A percentile compares a stretch with the other conserved stretches of the same genome.
Evolutionary conservation across 192 early-diverging fungal genomes (phyloP).

Genomic region (Backusella sp.): DNA sequence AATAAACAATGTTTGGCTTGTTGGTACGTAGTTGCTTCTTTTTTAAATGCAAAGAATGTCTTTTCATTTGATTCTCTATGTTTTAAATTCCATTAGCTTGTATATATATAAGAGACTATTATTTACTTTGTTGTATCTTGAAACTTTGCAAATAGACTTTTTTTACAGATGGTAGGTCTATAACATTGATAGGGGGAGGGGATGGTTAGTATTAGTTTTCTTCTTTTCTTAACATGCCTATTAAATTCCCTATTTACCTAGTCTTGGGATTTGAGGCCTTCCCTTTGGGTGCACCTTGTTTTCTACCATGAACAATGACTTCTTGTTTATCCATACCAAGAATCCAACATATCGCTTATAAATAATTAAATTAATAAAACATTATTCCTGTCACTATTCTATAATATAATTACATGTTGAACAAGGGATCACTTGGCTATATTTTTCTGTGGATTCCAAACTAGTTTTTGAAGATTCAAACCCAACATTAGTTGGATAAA

Average conservation of each 20-base stretch:
- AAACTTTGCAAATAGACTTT: constrained; percentile 1
- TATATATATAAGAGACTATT: background rate
- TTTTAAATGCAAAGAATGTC: constrained; percentile 16
- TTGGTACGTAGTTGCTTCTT: constrained; percentile 12
- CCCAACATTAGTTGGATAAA: background rate
- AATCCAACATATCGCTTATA: constrained; percentile 26
- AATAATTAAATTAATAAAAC: background rate
- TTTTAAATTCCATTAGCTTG: background rate
- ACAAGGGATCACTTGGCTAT: constrained; percentile 19
- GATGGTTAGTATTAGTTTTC: background rate
- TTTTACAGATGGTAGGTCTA: constrained; percentile 9
- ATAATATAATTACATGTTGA: constrained; percentile 16
- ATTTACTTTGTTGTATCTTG: background rate
- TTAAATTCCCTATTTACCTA: constrained; percentile 18
- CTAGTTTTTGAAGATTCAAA: constrained; percentile 24
- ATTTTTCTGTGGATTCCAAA: constrained; percentile 20
- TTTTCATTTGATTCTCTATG: constrained; percentile 8
- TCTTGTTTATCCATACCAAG: constrained; percentile 25
- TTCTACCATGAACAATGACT: constrained; percentile 32
- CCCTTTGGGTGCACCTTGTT: constrained; percentile 36
- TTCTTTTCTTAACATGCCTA: background rate
- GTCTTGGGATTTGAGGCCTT: constrained; percentile 25
- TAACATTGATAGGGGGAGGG: background rate
- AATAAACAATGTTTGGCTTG: constrained; percentile 20
- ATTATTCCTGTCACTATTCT: too few relatives aligned